Evolutionary conservation across 2,329 filamentous ascomycete genomes (phyloP), one percentile per base, ranked within the genome.

Genomic region (Claviceps monticola): DNA sequence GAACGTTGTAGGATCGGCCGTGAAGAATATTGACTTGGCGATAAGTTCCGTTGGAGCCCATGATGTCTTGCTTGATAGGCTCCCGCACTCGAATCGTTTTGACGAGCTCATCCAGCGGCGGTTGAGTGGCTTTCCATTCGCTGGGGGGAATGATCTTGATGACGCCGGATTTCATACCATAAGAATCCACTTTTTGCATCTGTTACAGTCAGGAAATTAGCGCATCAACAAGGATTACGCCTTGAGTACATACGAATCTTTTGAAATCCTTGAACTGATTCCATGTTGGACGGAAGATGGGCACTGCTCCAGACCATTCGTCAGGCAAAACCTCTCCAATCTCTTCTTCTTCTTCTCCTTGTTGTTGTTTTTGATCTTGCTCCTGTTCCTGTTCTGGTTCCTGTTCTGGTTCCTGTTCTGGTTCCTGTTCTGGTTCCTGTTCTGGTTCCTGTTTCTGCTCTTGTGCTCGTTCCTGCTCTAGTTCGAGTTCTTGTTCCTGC

Each of bases 1-100:
- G 91, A 4, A 98, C 74, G 60, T 96, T 98, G 72, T 98, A 98
- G 14, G 89, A 89, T 64, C 93, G 80, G 65, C 94, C 88, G 69
- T 96, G 94, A 62, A 97, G 83, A 54, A 98, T 90, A 64, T 98
- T 98, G 62, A 93, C 88, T 67, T 98, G 93, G 38, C 91, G 91
- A 65, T 96, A 98, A 52, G 88, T 94, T 52, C 93, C 94, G 64
- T 91, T 88, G 49, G 87, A 88, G 43, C 93, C 93, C 75, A 94
- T 91, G 61, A 98, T 98, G 62, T 98, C 93, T 68, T 98, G 93
- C 64, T 89, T 95, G 65, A 98, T 97, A 3, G 93, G 93, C 58
- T 98, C 94, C 68, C 91, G 91, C 62, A 98, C 90, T 63, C 83
- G 84, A 66, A 98, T 87, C 56, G 85, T 83, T 70, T 96, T 97